Evolutionary conservation across 2,329 filamentous ascomycete genomes (phyloP), one percentile per base, ranked within the genome.

Genomic region (Blastomyces percursus): DNA sequence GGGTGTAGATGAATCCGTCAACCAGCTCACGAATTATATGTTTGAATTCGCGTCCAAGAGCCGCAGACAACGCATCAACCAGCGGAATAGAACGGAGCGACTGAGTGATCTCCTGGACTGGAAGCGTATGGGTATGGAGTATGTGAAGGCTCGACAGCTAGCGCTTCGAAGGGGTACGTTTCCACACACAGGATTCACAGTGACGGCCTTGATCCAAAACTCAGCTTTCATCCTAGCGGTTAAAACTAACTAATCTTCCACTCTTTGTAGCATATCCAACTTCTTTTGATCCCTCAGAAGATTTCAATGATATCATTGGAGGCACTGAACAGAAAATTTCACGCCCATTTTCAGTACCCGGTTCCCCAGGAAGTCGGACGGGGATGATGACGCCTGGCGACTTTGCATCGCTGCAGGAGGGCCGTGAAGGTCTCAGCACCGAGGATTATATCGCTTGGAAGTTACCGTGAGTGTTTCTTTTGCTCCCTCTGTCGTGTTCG

Each of bases 381-480:
- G 94, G 94, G 61, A 96, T 96, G 91, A 97, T 99, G 94, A 99
- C 94, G 0, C 94, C 94, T 8, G 94, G 94, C 56, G 94, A 99
- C 76, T 97, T 97, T 81, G 94, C 91, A 35, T 96, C 91, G 69
- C 80, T 99, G 62, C 94, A 97, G 77, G 94, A 99, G 77, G 91
- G 91, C 54, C 88, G 88, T 52, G 94, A 99, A 75, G 92, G 93
- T 0, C 78, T 99, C 69, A 94, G 83, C 78, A 97, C 94, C 0
- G 94, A 99, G 77, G 94, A 99, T 73, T 97, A 99, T 75, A 91
- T 97, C 71, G 89, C 93, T 40, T 99, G 94, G 94, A 96, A 95
- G 78, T 80, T 97, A 64, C 94, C 93, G 89, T 97, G 40, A 59
- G 57, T 59, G 35, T 38, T 38, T 38, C 9, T 38, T 16, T 32